Evolutionary conservation across 768 basidiomycete species (phyloP).

Genomic region (Pleurotus pulmonarius): DNA sequence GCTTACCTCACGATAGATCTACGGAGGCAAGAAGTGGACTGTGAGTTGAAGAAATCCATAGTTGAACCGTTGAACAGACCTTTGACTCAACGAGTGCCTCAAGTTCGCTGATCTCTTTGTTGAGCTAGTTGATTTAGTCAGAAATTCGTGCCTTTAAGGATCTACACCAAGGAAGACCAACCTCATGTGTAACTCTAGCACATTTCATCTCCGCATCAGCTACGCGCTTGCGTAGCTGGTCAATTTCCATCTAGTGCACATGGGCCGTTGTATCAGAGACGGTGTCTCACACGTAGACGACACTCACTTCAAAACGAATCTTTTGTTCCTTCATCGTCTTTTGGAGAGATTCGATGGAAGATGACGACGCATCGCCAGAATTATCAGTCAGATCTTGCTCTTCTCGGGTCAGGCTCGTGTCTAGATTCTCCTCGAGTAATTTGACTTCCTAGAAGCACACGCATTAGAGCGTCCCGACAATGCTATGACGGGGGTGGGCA

Average conservation of each 20-base stretch:
- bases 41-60: background rate
- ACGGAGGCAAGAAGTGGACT: background rate
- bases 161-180: slow-evolving; percentile 27
- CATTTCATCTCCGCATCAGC: slow-evolving; percentile 74
- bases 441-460: slow-evolving; percentile 55
- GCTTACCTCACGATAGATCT: slow-evolving; percentile 83
- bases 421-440: slow-evolving; percentile 71
- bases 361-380: slow-evolving; percentile 9
- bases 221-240: slow-evolving; percentile 66
- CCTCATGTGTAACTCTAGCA: slow-evolving; percentile 65
- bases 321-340: slow-evolving; percentile 44
- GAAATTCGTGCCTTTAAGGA: background rate
- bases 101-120: slow-evolving; percentile 89
- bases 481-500: background rate
- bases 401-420: slow-evolving; percentile 52
- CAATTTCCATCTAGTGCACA: slow-evolving; percentile 48
- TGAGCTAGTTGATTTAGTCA: slow-evolving; percentile 48
- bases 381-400: slow-evolving; percentile 29
- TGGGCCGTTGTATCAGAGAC: background rate
- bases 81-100: slow-evolving; percentile 94
- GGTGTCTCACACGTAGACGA: background rate
- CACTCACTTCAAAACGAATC: slow-evolving; percentile 48
- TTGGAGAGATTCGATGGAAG: slow-evolving; percentile 37
- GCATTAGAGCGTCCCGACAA: background rate
- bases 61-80: slow-evolving; percentile 34